These are phyloP conservation scores for Suhomyces panamericanus DNA, from an alignment of 1,139 yeast species.

Conservation along the genomic window DNA sequence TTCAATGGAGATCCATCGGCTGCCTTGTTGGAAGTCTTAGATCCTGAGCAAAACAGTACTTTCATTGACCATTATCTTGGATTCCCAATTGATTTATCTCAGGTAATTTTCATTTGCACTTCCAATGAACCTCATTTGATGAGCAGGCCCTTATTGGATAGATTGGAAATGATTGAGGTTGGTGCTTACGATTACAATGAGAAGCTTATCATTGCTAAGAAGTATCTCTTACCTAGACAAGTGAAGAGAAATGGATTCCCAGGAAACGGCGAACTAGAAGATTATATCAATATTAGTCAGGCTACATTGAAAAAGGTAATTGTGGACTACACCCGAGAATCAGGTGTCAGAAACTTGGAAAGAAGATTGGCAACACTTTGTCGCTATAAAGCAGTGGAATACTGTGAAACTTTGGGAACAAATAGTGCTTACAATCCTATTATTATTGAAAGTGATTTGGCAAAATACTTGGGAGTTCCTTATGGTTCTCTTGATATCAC, in stretches of 20 bases:
- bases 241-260: conserved; percentile 69
- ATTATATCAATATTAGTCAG: conserved; percentile 41
- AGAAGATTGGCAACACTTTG: conserved; percentile 72
- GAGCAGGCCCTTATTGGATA: conserved; percentile 78
- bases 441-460: conserved; percentile 46
- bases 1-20: conserved; percentile 90
- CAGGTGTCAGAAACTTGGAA: conserved; percentile 84
- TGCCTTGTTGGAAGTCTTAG: conserved; percentile 83
- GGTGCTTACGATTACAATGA: conserved; percentile 83
- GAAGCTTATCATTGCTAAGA: conserved; percentile 70
- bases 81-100: conserved; percentile 83
- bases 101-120: conserved; percentile 82
- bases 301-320: conserved; percentile 62
- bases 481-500: conserved; percentile 21
- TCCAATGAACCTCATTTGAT: conserved; percentile 80
- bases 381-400: conserved; percentile 81
- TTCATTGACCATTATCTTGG: conserved; percentile 87
- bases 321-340: conserved; percentile 75
- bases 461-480: conserved; percentile 57
- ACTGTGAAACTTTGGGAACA: conserved; percentile 41
- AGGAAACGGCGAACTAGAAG: conserved; percentile 19
- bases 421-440: conserved; percentile 33
- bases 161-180: conserved; percentile 81
- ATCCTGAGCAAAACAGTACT: conserved; percentile 82
- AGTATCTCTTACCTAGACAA: conserved; percentile 79